Base-by-base conservation (phyloP, 2,329 filamentous ascomycete genomes). In the Colletotrichum somersetense region DNA sequence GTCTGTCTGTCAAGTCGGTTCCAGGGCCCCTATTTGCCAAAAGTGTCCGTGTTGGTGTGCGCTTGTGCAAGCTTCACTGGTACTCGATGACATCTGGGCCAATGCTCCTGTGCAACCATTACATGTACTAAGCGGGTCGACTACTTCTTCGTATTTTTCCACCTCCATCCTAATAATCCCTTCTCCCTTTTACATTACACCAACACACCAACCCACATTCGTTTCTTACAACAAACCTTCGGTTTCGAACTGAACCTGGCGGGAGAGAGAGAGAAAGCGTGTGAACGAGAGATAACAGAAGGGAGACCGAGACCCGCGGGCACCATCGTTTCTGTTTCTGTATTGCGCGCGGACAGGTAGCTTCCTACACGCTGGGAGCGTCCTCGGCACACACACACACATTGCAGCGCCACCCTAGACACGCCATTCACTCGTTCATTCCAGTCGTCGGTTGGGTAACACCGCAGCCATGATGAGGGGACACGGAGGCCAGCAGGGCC, bases 401-500 rank as follows among this genome's bases (percentile, higher is more conserved):
- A 56, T 48, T 52, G 26, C 63, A 18, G 20, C 61, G 53, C 53
- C 69, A 38, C 66, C 65, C 59, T 64, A 38, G 66, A 72, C 42
- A 64, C 66, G 62, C 59, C 56, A 69, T 72, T 59, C 69, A 64
- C 59, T 69, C 66, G 58, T 48, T 69, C 69, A 72, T 72, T 72
- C 69, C 69, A 72, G n/a, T 59, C 46, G 20, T 69, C 69, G 69
- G 69, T 72, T 69, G 59, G 69, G 33, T 48, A 72, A 72, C 69
- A 72, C 66, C 53, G 53, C 69, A 64, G 38, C 42, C 62, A 76
- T 74, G 73, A 76, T 75, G 73, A 73, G 71, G 74, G 69, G 71
- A 57, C 72, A 75, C 57, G 72, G 71, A 33, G 67, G 68, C 26
- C 72, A 76, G 65, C 72, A 76, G 70, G 75, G 75, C 62, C 75